These are phyloP conservation scores for Termitomyces sp. DNA, from an alignment of 768 basidiomycete genomes.

Conservation along the genomic window DNA sequence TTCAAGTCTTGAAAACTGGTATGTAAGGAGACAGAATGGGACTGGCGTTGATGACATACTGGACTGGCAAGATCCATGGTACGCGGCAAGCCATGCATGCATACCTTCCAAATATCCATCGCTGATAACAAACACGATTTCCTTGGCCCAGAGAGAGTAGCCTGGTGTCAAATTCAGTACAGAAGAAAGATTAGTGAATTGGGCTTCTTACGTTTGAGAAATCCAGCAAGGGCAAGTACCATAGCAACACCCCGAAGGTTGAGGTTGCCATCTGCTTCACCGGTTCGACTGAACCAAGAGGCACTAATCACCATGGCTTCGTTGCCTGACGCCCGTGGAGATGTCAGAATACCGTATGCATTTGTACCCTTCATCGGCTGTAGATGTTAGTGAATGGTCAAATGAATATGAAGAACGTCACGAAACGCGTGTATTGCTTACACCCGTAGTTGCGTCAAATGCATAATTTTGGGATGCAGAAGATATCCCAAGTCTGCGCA, in stretches of 20 bases:
- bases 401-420: neutral
- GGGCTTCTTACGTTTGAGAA: slow-evolving; percentile 63
- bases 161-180: slow-evolving; percentile 33
- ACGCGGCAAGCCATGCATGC: slow-evolving; percentile 86
- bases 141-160: slow-evolving; percentile 92
- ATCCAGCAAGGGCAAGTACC: slow-evolving; percentile 80
- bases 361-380: slow-evolving; percentile 67
- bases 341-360: slow-evolving; percentile 74
- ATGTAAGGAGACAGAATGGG: neutral
- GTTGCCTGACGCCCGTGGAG: slow-evolving; percentile 88
- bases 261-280: slow-evolving; percentile 49
- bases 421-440: slow-evolving; percentile 29
- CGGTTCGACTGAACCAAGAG: slow-evolving; percentile 74
- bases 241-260: slow-evolving; percentile 87
- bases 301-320: slow-evolving; percentile 93
- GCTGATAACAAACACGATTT: slow-evolving; percentile 84
- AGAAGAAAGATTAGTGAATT: neutral
- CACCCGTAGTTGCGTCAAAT: slow-evolving; percentile 47
- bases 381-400: slow-evolving; percentile 2
- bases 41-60: slow-evolving; percentile 36
- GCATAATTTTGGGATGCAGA: slow-evolving; percentile 66
- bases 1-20: slow-evolving; percentile 45
- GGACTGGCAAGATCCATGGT: slow-evolving; percentile 64
- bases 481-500: slow-evolving; percentile 69
- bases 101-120: slow-evolving; percentile 89